phyloP scores from a whole-genome alignment of 495 filamentous ascomycete genomes.

The Tuber umbilicatum region DNA sequence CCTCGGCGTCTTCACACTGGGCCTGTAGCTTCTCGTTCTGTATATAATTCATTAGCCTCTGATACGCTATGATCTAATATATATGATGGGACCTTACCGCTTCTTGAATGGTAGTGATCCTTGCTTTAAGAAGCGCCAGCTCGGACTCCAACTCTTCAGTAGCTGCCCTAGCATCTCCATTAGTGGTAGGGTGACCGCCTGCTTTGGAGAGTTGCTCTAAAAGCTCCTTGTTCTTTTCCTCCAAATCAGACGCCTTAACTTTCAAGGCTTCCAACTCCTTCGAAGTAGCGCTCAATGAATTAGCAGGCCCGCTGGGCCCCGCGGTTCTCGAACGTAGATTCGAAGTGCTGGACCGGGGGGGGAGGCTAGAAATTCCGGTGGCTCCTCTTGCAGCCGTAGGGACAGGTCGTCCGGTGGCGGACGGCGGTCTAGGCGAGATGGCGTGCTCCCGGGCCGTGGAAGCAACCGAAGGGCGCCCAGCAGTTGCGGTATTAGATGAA shows the following conservation, averaged over 20 bases:
- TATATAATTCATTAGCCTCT: neutral
- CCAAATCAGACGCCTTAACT: conserved; percentile 29
- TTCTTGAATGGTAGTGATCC: conserved; percentile 29
- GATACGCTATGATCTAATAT: neutral
- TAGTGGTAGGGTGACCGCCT: neutral
- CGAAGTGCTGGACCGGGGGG: conserved; percentile 10
- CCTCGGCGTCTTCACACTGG: neutral
- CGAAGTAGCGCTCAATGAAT: conserved; percentile 11
- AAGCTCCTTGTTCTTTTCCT: conserved; percentile 35
- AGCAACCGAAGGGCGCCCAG: conserved; percentile 22
- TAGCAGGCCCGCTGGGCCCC: conserved; percentile 5
- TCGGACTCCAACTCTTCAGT: conserved; percentile 22
- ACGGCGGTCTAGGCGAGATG: conserved; percentile 30
- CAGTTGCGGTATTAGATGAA: conserved; percentile 12
- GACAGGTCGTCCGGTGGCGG: conserved; percentile 14
- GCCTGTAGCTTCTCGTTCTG: conserved; percentile 1
- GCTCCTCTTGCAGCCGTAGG: conserved; percentile 14
- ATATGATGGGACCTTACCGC: conserved; percentile 23
- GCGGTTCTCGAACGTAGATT: conserved; percentile 11
- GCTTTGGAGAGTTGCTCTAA: conserved; percentile 24
- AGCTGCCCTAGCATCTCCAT: conserved; percentile 8
- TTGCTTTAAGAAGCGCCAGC: conserved; percentile 19
- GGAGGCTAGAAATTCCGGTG: conserved; percentile 4
- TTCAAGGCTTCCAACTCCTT: conserved; percentile 37
- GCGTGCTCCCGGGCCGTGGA: conserved; percentile 20